Conservation (phyloP, 768 basidiomycete species). For the Fomitopsis serialis region DNA sequence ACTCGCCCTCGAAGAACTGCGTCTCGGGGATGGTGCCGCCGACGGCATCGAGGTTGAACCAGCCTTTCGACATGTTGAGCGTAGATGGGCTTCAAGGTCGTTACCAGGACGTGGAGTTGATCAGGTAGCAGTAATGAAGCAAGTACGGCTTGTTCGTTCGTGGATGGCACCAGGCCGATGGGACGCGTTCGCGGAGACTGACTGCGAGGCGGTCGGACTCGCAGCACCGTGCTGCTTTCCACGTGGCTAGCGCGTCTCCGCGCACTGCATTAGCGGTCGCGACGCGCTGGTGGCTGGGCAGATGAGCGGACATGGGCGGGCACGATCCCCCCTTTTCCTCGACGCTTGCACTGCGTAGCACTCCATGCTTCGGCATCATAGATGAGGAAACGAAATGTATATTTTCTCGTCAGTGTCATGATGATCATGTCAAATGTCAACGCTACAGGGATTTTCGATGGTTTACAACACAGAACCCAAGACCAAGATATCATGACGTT, state of each 20-base stretch:
- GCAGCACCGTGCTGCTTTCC: background rate
- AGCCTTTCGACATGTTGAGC: constrained; percentile 47
- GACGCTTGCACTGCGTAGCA: no score
- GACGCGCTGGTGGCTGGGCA: no score
- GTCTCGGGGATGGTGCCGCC: constrained; percentile 62
- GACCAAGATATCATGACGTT: background rate
- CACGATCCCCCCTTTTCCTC: no score
- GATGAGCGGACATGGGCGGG: no score
- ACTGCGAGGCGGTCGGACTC: background rate
- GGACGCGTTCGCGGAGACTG: background rate
- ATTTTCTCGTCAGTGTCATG: constrained; percentile 1
- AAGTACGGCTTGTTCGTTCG: background rate
- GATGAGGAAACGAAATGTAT: background rate
- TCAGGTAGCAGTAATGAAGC: background rate
- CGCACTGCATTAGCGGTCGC: background rate
- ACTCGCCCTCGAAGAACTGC: constrained; percentile 84
- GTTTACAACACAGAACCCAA: background rate
- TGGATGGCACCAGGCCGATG: background rate
- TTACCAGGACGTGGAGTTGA: background rate
- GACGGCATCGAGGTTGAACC: constrained; percentile 80
- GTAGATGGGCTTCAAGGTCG: background rate
- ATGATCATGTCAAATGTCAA: background rate
- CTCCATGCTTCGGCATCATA: background rate
- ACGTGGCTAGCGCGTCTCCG: background rate
- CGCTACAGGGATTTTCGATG: background rate